Percentiles rank a stretch among this genome's conserved stretches.
Evolutionary conservation across 2,329 filamentous ascomycete species (phyloP).

Genomic region (Stachybotrys chartarum): DNA sequence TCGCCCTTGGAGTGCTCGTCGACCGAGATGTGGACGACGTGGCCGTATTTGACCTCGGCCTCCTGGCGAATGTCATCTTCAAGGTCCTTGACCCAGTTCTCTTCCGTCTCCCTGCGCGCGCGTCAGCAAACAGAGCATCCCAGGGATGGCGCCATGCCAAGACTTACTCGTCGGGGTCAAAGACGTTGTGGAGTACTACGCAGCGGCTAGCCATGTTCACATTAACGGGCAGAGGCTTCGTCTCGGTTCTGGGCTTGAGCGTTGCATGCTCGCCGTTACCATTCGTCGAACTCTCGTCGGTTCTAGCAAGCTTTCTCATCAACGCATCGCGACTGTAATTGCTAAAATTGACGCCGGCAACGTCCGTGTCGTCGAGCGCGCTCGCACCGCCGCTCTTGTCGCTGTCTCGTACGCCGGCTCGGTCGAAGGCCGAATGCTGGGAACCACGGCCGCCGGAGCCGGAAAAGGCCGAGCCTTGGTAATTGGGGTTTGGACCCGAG

Average conservation of each 20-base stretch:
- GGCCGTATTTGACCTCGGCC: conserved; percentile 92
- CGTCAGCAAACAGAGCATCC: conserved; percentile 22
- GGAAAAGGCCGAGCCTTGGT: conserved; percentile 86
- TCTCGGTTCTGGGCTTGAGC: conserved; percentile 71
- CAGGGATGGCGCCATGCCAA: not conserved
- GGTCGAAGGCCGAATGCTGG: conserved; percentile 83
- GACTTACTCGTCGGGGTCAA: conserved; percentile 82
- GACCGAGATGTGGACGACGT: conserved; percentile 93
- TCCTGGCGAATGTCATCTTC: conserved; percentile 90
- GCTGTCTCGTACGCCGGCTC: conserved; percentile 79
- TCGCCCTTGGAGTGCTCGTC: conserved; percentile 92
- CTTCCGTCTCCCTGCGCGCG: conserved; percentile 68
- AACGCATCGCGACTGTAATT: conserved; percentile 97
- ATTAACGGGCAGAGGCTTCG: conserved; percentile 72
- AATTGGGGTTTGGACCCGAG: conserved; percentile 70
- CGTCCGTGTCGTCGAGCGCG: conserved; percentile 94
- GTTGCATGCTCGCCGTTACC: conserved; percentile 64
- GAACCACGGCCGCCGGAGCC: conserved; percentile 82
- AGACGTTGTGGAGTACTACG: conserved; percentile 92
- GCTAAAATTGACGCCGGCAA: conserved; percentile 98
- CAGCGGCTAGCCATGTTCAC: conserved; percentile 91
- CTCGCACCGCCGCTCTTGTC: conserved; percentile 89
- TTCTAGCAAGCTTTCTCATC: conserved; percentile 97
- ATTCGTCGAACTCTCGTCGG: conserved; percentile 68
- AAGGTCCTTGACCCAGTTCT: conserved; percentile 85